Conservation (phyloP, 495 filamentous ascomycete species). For the Xylaria sp. region DNA sequence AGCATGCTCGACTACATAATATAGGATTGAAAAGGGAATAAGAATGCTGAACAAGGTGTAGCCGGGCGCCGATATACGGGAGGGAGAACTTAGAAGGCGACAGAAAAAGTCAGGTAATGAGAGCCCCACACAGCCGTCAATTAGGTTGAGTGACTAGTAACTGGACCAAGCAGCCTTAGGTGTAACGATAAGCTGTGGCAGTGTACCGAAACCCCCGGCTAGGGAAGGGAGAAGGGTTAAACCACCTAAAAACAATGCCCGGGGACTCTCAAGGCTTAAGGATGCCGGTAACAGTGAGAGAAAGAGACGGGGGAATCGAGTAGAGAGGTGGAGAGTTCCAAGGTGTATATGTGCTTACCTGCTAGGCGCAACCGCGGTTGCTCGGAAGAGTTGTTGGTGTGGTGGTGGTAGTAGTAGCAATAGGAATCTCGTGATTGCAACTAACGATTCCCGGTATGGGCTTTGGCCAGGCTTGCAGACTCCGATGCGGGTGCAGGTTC, state of each 20-base stretch:
- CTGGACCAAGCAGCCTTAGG: neutral
- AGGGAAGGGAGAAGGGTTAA: neutral
- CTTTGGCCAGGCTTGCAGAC: neutral
- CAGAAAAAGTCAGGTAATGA: conserved; percentile 30
- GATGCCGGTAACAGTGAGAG: neutral
- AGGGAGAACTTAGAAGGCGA: conserved; percentile 33
- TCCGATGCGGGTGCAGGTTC: too few relatives aligned
- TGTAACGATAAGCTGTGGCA: conserved; percentile 8
- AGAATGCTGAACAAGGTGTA: conserved; percentile 13
- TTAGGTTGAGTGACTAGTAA: conserved; percentile 27
- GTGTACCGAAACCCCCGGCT: neutral
- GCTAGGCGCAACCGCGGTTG: neutral
- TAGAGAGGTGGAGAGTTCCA: neutral
- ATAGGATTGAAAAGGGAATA: neutral
- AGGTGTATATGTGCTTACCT: neutral
- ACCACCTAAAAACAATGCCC: neutral
- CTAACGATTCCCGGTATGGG: neutral
- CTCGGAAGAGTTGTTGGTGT: neutral
- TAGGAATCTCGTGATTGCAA: neutral
- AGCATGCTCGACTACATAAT: neutral
- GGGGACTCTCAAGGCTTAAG: neutral
- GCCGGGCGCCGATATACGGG: too few relatives aligned
- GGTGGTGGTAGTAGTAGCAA: neutral
- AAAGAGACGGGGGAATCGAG: neutral
- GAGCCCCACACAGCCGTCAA: conserved; percentile 35